Evolutionary conservation across 2,329 filamentous ascomycete genomes (phyloP).

Genomic region (Botrytis aclada): DNA sequence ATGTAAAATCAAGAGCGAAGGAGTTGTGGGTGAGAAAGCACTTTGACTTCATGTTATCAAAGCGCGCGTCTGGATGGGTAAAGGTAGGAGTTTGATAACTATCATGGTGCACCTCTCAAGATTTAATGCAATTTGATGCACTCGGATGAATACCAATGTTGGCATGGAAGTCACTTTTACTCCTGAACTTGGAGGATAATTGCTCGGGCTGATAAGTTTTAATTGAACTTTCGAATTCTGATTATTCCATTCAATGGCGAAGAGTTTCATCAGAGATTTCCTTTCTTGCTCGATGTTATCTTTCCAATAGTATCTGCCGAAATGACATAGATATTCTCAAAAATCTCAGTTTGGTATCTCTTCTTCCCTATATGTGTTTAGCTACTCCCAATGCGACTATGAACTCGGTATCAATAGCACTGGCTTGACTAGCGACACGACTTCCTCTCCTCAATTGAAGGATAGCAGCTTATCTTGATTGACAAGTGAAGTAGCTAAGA

Average conservation of each 20-base stretch:
- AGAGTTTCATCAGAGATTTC: neutral
- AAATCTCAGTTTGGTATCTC: accelerated
- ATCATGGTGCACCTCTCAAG: neutral
- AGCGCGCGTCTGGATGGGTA: neutral
- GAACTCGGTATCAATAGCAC: neutral
- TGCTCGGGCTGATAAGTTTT: neutral
- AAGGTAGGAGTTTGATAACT: neutral
- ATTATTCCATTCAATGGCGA: neutral
- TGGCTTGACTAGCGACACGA: accelerated
- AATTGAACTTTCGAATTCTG: neutral
- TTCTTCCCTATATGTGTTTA: neutral
- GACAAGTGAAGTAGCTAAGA: neutral
- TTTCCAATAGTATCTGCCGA: neutral
- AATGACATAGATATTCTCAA: accelerated
- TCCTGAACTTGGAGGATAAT: neutral
- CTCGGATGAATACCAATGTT: neutral
- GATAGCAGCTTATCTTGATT: neutral
- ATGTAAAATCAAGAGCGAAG: neutral
- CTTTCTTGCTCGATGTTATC: neutral
- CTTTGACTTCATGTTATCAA: neutral
- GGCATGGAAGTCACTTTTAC: accelerated
- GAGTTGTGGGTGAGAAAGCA: neutral
- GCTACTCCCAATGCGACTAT: neutral
- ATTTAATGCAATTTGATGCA: neutral
- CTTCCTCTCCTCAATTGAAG: accelerated